phyloP scores from a whole-genome alignment of 1,284 basidiomycete genomes.

The Tilletia setariae region DNA sequence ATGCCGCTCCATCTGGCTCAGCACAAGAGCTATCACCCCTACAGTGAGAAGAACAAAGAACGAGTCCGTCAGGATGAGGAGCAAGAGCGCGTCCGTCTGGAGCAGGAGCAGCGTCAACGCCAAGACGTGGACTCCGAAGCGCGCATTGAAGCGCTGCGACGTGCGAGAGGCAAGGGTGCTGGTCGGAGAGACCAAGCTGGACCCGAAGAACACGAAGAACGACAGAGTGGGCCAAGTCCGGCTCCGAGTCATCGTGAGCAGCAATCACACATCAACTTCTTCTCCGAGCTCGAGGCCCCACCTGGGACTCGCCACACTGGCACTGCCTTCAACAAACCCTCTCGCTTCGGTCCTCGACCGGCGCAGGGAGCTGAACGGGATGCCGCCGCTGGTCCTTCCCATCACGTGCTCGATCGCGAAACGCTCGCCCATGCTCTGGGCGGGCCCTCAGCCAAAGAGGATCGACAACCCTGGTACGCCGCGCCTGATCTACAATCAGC shows the following conservation, averaged over 20 bases:
- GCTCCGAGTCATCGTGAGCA: conserved; percentile 1
- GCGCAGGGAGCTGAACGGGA: neutral
- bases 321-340: too few relatives aligned
- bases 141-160: conserved; percentile 66
- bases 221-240: neutral
- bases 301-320: too few relatives aligned
- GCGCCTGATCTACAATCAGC: conserved; percentile 30
- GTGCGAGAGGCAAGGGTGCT: conserved; percentile 59
- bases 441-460: conserved; percentile 16
- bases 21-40: conserved; percentile 82
- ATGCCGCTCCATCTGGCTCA: conserved; percentile 59
- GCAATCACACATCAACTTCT: conserved; percentile 33
- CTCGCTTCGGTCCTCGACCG: neutral
- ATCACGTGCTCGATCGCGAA: neutral
- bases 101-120: conserved; percentile 67
- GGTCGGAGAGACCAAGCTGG: conserved; percentile 9
- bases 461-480: conserved; percentile 46
- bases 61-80: conserved; percentile 74
- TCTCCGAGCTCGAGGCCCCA: conserved; percentile 46
- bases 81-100: conserved; percentile 59
- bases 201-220: conserved; percentile 13
- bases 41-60: conserved; percentile 77
- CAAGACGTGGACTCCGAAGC: conserved; percentile 77
- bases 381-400: neutral
- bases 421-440: conserved; percentile 9